A percentile compares a stretch with the other conserved stretches of the same genome.
These are phyloP conservation scores for Aurantiochytrium sp. DNA, from an alignment of 108 stramenopile species.

Conservation along the genomic window DNA sequence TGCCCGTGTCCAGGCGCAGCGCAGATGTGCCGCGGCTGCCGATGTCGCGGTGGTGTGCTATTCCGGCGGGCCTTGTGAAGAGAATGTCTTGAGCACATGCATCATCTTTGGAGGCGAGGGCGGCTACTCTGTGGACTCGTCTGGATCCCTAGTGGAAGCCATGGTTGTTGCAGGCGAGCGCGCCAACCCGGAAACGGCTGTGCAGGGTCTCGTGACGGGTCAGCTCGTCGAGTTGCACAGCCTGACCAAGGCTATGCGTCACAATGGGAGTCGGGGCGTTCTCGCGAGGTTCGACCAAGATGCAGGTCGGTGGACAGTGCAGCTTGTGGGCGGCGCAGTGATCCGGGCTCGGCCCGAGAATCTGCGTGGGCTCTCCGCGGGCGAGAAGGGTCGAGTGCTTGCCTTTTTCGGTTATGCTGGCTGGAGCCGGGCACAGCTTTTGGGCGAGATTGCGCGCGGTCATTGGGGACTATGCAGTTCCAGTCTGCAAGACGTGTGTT, in stretches of 20 bases:
- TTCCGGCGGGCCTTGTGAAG: conserved; percentile 25
- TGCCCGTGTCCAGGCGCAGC: background rate
- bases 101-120: background rate
- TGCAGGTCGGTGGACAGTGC: conserved; percentile 20
- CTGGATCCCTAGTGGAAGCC: background rate
- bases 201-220: background rate
- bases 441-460: conserved; percentile 30
- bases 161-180: background rate
- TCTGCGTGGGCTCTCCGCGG: background rate
- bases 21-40: background rate
- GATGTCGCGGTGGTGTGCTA: conserved; percentile 17
- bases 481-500: background rate
- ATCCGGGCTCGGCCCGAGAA: background rate
- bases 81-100: background rate
- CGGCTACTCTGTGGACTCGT: background rate
- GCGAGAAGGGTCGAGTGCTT: conserved; percentile 3
- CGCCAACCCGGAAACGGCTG: background rate
- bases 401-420: conserved; percentile 32
- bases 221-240: background rate
- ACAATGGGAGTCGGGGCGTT: conserved; percentile 21
- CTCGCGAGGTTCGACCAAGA: background rate
- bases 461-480: conserved; percentile 31
- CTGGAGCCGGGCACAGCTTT: conserved; percentile 28
- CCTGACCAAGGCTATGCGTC: background rate
- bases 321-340: background rate